Percentiles rank a stretch among this genome's conserved stretches.
Evolutionary conservation across 768 basidiomycete species (phyloP).

Genomic region (Tylopilus subfusipes): DNA sequence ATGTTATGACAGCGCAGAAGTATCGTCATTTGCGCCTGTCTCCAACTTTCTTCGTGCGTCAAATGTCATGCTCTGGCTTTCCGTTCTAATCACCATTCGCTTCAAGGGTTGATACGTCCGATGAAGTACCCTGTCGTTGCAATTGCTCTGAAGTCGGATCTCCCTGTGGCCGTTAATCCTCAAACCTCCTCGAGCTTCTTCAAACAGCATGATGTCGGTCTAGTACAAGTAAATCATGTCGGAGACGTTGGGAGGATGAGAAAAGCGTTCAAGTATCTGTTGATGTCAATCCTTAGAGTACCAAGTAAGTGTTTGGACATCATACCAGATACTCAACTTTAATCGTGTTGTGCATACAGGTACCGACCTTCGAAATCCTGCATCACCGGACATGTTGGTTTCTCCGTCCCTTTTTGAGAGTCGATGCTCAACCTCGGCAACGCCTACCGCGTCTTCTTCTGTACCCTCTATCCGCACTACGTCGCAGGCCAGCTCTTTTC

Average conservation of each 20-base stretch:
- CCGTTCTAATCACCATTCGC: constrained; percentile 4
- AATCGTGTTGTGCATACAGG: constrained; percentile 28
- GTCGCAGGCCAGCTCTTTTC: constrained; percentile 29
- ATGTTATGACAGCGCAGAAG: constrained; percentile 76
- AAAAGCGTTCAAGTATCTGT: constrained; percentile 68
- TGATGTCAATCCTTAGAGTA: constrained; percentile 59
- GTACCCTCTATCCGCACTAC: constrained; percentile 32
- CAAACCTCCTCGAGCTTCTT: constrained; percentile 48
- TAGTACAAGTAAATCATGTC: constrained; percentile 67
- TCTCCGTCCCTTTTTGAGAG: constrained; percentile 55
- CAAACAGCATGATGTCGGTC: constrained; percentile 64
- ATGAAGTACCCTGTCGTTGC: constrained; percentile 66
- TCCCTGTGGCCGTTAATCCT: constrained; percentile 56
- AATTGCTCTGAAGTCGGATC: constrained; percentile 85
- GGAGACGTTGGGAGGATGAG: constrained; percentile 69
- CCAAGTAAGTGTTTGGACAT: constrained; percentile 27
- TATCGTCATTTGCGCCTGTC: constrained; percentile 61
- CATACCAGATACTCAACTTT: constrained; percentile 1
- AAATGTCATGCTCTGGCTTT: not conserved
- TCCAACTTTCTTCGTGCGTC: constrained; percentile 68
- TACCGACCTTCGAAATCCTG: constrained; percentile 60
- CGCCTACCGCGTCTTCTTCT: constrained; percentile 49
- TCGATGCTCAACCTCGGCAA: constrained; percentile 43
- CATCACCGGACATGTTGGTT: constrained; percentile 59
- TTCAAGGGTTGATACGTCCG: constrained; percentile 53